phyloP scores from a whole-genome alignment of 1,284 basidiomycete genomes.

The Ustilago sp. region DNA sequence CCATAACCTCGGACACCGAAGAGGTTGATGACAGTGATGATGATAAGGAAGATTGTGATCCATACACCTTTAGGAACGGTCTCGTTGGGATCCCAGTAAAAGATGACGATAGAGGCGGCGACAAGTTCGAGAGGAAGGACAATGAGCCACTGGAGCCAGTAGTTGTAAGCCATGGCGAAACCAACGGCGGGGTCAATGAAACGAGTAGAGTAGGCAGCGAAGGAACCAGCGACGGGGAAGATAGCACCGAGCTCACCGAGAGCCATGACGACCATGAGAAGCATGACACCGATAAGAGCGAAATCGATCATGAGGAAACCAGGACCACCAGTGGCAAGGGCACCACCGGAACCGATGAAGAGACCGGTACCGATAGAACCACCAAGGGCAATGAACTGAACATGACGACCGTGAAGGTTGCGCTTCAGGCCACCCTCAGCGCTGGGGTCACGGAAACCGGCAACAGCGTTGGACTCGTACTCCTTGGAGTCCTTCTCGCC shows the following conservation, averaged over 20 bases:
- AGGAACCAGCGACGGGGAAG: conserved; percentile 66
- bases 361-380: conserved; percentile 73
- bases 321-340: conserved; percentile 72
- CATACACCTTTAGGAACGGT: conserved; percentile 57
- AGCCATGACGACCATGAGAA: conserved; percentile 70
- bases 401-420: conserved; percentile 57
- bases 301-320: conserved; percentile 70
- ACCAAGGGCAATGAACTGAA: conserved; percentile 64
- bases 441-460: conserved; percentile 40
- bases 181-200: conserved; percentile 67
- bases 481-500: conserved; percentile 46
- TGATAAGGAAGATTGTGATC: conserved; percentile 58
- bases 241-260: conserved; percentile 65
- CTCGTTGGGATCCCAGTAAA: conserved; percentile 61
- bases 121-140: conserved; percentile 64
- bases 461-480: conserved; percentile 33
- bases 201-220: conserved; percentile 65
- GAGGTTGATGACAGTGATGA: conserved; percentile 62
- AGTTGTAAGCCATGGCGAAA: conserved; percentile 67
- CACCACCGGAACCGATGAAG: conserved; percentile 72
- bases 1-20: conserved; percentile 68
- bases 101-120: conserved; percentile 64
- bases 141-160: conserved; percentile 67
- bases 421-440: conserved; percentile 56
- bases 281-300: conserved; percentile 64